Percentiles rank a stretch among this genome's conserved stretches.
Evolutionary conservation across 2,329 filamentous ascomycete species (phyloP).

Genomic region (Plenodomus lindquistii): DNA sequence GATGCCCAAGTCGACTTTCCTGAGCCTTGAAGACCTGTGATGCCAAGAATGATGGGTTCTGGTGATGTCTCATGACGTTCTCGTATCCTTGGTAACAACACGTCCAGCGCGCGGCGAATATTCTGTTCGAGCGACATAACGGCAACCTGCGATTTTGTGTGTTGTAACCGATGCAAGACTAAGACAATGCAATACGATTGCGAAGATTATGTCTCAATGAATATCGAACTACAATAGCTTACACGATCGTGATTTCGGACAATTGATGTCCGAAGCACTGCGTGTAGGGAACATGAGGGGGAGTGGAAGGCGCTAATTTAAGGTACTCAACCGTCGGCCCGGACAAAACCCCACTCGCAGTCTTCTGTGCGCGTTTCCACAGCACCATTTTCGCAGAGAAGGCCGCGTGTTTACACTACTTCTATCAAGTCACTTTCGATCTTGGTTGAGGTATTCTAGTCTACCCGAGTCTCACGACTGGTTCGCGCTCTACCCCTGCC

Average conservation of each 20-base stretch:
- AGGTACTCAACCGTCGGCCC: too few relatives aligned
- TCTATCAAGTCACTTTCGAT: too few relatives aligned
- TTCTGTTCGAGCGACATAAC: conserved; percentile 38
- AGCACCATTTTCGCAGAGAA: background rate
- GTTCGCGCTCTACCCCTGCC: too few relatives aligned
- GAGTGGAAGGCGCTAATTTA: background rate
- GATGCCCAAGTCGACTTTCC: conserved; percentile 86
- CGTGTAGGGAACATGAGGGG: too few relatives aligned
- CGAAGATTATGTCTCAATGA: too few relatives aligned
- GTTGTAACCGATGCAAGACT: background rate
- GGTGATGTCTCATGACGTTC: conserved; percentile 25
- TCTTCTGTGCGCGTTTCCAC: background rate
- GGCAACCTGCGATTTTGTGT: background rate
- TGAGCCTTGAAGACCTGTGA: conserved; percentile 89
- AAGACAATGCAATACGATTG: too few relatives aligned
- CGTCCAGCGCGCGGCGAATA: conserved; percentile 32
- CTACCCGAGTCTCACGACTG: too few relatives aligned
- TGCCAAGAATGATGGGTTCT: conserved; percentile 79
- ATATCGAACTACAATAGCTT: too few relatives aligned
- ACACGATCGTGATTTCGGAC: background rate
- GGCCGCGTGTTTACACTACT: too few relatives aligned
- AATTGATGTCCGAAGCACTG: background rate
- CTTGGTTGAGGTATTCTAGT: too few relatives aligned
- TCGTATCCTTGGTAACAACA: conserved; percentile 34
- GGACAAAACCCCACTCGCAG: too few relatives aligned